phyloP scores from a whole-genome alignment of 2,329 filamentous ascomycete species.

The Pseudogymnoascus sp. region DNA sequence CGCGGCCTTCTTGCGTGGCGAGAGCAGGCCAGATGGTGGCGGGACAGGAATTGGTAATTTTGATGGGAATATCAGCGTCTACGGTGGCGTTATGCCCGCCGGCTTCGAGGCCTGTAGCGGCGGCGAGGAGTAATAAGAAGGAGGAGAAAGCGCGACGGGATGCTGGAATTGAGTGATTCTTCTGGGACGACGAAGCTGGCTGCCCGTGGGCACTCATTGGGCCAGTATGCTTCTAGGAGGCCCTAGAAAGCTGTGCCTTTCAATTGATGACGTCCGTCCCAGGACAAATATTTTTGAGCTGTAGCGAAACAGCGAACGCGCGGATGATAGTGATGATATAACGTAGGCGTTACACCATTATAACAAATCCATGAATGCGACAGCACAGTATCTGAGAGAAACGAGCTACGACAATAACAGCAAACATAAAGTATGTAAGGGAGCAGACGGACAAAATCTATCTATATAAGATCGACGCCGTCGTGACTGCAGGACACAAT shows the following conservation, averaged over 20 bases:
- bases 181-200: not conserved
- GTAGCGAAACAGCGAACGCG: not conserved
- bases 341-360: not conserved
- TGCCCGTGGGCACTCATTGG: not conserved
- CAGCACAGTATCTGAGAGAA: not conserved
- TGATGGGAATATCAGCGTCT: slow-evolving; percentile 10
- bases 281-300: not conserved
- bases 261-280: not conserved
- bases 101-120: slow-evolving; percentile 21
- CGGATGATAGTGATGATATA: not conserved
- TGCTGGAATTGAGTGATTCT: not conserved
- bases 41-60: slow-evolving; percentile 62
- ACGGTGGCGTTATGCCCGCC: slow-evolving; percentile 17
- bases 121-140: slow-evolving; percentile 12
- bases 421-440: slow-evolving; percentile 2
- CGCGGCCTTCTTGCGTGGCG: slow-evolving; percentile 61
- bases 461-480: not conserved
- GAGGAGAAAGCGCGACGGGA: not conserved
- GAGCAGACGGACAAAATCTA: not conserved
- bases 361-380: not conserved
- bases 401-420: slow-evolving; percentile 8
- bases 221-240: not conserved
- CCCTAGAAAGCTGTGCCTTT: not conserved
- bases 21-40: slow-evolving; percentile 71
- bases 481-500: not conserved